These are phyloP conservation scores for Epicoccum nigrum DNA, from an alignment of 2,329 filamentous ascomycete species.

Conservation along the genomic window DNA sequence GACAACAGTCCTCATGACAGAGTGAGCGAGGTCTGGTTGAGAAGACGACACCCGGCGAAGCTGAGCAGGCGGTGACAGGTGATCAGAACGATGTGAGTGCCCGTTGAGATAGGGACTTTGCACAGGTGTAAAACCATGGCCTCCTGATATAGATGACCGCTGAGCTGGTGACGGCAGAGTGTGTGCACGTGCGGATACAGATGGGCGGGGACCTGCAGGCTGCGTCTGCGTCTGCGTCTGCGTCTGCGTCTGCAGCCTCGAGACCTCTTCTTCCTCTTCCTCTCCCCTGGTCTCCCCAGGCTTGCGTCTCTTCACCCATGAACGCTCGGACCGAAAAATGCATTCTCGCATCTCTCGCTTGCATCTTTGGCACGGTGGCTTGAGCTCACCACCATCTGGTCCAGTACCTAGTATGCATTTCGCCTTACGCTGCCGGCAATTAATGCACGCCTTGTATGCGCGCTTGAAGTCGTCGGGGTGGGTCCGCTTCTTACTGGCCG, in stretches of 20 bases:
- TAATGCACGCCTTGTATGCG: slow-evolving; percentile 61
- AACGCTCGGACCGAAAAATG: slow-evolving; percentile 51
- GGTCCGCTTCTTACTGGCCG: slow-evolving; percentile 41
- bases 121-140: slow-evolving; percentile 32
- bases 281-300: slow-evolving; percentile 37
- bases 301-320: slow-evolving; percentile 48
- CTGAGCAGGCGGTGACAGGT: slow-evolving; percentile 37
- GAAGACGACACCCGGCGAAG: slow-evolving; percentile 42
- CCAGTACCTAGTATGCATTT: slow-evolving; percentile 57
- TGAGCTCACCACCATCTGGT: slow-evolving; percentile 50
- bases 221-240: too few relatives aligned
- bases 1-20: slow-evolving; percentile 57
- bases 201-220: slow-evolving; percentile 5
- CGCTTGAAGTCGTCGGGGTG: slow-evolving; percentile 56
- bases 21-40: slow-evolving; percentile 46
- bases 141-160: slow-evolving; percentile 33
- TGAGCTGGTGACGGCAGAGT: slow-evolving; percentile 29
- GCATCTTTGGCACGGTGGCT: slow-evolving; percentile 56
- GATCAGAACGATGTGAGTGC: slow-evolving; percentile 32
- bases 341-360: slow-evolving; percentile 59
- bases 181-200: slow-evolving; percentile 15
- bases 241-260: slow-evolving; percentile 14
- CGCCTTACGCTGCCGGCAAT: slow-evolving; percentile 59
- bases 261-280: slow-evolving; percentile 23
- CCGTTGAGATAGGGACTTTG: slow-evolving; percentile 34